Conservation (phyloP, 1,284 basidiomycete species). For the Spongispora temasekensis region DNA sequence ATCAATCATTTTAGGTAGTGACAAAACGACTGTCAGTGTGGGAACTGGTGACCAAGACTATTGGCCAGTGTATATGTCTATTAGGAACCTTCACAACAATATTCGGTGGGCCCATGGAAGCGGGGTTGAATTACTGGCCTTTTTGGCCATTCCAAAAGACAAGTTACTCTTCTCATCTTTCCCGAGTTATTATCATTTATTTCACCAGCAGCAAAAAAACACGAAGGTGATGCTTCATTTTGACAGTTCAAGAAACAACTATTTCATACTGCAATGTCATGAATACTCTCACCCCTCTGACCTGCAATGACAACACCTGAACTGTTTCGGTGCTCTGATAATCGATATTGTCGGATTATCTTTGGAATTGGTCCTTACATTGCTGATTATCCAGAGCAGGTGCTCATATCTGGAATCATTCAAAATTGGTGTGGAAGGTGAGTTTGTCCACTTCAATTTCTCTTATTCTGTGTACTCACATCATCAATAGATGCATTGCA, state of each 20-base stretch:
- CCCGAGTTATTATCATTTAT: no score
- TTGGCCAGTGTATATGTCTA: slow-evolving; percentile 15
- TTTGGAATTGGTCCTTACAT: slow-evolving; percentile 21
- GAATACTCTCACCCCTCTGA: no score
- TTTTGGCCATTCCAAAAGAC: slow-evolving; percentile 17
- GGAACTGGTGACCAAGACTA: no score
- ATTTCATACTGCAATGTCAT: slow-evolving; percentile 9
- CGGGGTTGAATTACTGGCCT: slow-evolving; percentile 6
- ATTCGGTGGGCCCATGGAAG: background rate
- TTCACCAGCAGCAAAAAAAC: slow-evolving; percentile 1
- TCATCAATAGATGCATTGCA: background rate
- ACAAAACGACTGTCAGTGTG: slow-evolving; percentile 12
- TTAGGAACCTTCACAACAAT: slow-evolving; percentile 17
- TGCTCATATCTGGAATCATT: slow-evolving; percentile 14
- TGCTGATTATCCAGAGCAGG: slow-evolving; percentile 25
- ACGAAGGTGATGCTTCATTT: slow-evolving; percentile 2
- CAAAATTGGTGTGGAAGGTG: slow-evolving; percentile 26
- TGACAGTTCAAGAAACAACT: slow-evolving; percentile 18
- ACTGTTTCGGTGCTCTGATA: background rate
- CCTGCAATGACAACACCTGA: slow-evolving; percentile 15
- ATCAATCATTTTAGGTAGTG: slow-evolving; percentile 13
- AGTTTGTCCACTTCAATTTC: background rate
- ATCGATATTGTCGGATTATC: slow-evolving; percentile 9
- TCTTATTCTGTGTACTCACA: no score
- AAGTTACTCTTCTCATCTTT: background rate